These are phyloP conservation scores for Cyclotella sp. DNA, from an alignment of 108 stramenopile genomes.

Conservation along the genomic window DNA sequence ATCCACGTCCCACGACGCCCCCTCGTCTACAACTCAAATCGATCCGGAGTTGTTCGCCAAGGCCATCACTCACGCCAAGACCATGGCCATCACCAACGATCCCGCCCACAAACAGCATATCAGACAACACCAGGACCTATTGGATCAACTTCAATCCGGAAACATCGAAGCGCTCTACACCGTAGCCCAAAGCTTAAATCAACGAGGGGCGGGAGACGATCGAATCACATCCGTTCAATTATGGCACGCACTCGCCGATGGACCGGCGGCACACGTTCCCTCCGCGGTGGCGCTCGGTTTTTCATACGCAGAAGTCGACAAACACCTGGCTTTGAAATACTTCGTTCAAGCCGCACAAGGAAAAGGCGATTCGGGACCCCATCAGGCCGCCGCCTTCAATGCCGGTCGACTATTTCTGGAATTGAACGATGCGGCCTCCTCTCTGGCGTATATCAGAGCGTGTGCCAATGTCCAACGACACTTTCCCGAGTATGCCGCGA, in stretches of 20 bases:
- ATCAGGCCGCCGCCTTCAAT: slow-evolving; percentile 47
- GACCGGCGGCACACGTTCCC: slow-evolving; percentile 34
- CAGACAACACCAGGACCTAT: slow-evolving; percentile 21
- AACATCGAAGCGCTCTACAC: slow-evolving; percentile 40
- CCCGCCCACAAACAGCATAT: slow-evolving; percentile 21
- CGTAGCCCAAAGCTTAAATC: slow-evolving; percentile 34
- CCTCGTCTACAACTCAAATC: slow-evolving; percentile 6
- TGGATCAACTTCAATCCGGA: slow-evolving; percentile 34
- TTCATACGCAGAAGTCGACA: slow-evolving; percentile 48
- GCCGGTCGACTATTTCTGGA: slow-evolving; percentile 49
- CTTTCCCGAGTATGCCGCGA: slow-evolving; percentile 25
- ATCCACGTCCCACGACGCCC: background rate
- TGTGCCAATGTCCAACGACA: slow-evolving; percentile 32
- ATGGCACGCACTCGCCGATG: slow-evolving; percentile 50
- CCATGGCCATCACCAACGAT: slow-evolving; percentile 33
- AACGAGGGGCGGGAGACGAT: slow-evolving; percentile 36
- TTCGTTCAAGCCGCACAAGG: slow-evolving; percentile 35
- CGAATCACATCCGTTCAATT: slow-evolving; percentile 42
- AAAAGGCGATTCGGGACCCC: slow-evolving; percentile 29
- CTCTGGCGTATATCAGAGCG: slow-evolving; percentile 41
- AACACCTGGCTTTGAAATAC: slow-evolving; percentile 44
- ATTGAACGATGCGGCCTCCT: slow-evolving; percentile 27
- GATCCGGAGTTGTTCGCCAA: slow-evolving; percentile 40
- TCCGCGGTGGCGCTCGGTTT: slow-evolving; percentile 43
- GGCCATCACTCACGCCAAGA: slow-evolving; percentile 40